Evolutionary conservation across 805 yeast genomes (phyloP).

Genomic region (Metschnikowia henanensis): DNA sequence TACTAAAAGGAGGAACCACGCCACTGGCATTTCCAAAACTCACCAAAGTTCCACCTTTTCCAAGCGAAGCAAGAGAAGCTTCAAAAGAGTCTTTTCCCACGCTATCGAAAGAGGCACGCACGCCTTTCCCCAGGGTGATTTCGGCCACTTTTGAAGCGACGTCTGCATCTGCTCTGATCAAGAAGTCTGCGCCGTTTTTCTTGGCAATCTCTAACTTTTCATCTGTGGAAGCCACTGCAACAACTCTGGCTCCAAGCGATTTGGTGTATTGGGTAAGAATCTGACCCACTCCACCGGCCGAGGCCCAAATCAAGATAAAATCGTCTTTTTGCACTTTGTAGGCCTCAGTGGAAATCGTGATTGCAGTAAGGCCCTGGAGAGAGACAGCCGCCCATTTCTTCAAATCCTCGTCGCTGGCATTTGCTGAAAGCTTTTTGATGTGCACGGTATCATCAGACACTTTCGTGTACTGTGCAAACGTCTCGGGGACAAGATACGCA

Average conservation of each 20-base stretch:
- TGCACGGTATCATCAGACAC: conserved; percentile 29
- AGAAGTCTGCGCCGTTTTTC: conserved; percentile 72
- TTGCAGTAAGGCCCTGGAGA: conserved; percentile 77
- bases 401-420: conserved; percentile 47
- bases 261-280: conserved; percentile 64
- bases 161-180: conserved; percentile 60
- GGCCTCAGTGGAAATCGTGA: conserved; percentile 66
- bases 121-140: conserved; percentile 67
- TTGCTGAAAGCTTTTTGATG: conserved; percentile 38
- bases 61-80: conserved; percentile 56
- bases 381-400: conserved; percentile 59
- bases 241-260: conserved; percentile 70
- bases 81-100: conserved; percentile 81
- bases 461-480: conserved; percentile 77
- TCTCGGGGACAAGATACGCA: conserved; percentile 47
- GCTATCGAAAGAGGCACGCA: conserved; percentile 66
- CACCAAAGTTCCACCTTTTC: conserved; percentile 71
- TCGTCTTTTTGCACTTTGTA: conserved; percentile 70
- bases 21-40: conserved; percentile 89
- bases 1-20: conserved; percentile 61
- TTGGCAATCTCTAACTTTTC: conserved; percentile 73
- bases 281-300: conserved; percentile 93
- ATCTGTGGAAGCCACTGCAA: conserved; percentile 79
- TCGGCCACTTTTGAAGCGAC: conserved; percentile 53
- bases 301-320: conserved; percentile 78